These are phyloP conservation scores for Glonium stellatum DNA, from an alignment of 495 filamentous ascomycete species.

Conservation along the genomic window DNA sequence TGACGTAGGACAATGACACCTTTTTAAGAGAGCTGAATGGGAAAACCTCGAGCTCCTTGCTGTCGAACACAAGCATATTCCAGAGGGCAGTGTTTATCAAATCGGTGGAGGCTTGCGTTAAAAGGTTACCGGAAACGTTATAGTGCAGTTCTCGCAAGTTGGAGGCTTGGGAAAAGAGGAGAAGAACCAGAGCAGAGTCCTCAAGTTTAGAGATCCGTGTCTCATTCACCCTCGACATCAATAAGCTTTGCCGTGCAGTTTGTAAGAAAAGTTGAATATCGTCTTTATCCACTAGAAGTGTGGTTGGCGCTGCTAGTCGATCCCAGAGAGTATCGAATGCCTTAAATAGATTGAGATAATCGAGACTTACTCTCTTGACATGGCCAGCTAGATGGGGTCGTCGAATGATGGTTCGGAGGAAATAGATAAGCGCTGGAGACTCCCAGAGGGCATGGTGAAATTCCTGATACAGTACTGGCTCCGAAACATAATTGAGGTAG, in stretches of 20 bases:
- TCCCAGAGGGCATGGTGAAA: neutral
- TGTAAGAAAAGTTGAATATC: neutral
- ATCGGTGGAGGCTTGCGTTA: neutral
- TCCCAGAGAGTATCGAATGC: neutral
- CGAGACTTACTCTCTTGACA: neutral
- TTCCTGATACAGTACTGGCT: neutral
- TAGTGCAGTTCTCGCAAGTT: no score
- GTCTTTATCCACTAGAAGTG: neutral
- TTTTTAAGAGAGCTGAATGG: constrained; percentile 1
- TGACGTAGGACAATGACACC: neutral
- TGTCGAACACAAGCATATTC: neutral
- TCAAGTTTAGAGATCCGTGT: no score
- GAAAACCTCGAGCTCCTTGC: neutral
- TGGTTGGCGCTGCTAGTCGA: neutral
- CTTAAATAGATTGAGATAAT: neutral
- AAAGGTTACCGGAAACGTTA: neutral
- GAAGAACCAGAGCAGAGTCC: no score
- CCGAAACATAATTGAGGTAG: neutral
- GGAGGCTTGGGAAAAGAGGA: no score
- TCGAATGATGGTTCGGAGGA: neutral
- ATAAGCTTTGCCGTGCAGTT: no score
- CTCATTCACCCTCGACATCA: no score
- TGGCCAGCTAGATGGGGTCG: neutral
- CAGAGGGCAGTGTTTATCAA: neutral
- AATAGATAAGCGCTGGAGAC: neutral